These are phyloP conservation scores for Plasmodium inui DNA, from an alignment of 169 alveolate species.

Conservation along the genomic window DNA sequence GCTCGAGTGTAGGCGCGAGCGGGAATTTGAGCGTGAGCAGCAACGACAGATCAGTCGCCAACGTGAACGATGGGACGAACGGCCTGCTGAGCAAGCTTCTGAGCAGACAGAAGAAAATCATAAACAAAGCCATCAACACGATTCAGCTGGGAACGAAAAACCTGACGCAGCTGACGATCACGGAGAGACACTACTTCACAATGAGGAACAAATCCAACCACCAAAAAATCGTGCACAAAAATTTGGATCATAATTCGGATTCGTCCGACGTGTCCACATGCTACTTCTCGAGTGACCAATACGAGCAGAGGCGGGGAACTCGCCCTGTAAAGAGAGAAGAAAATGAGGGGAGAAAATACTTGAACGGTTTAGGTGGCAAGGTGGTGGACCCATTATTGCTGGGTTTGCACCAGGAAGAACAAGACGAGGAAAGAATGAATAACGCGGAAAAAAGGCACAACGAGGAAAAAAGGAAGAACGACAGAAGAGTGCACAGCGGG, in stretches of 20 bases:
- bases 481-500: not conserved
- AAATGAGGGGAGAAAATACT: not conserved
- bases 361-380: not conserved
- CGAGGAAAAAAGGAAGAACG: not conserved
- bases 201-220: conserved; percentile 26
- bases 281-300: conserved; percentile 65
- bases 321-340: not conserved
- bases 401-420: not conserved
- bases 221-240: conserved; percentile 39
- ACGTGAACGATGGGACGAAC: not conserved
- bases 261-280: conserved; percentile 71
- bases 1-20: too few relatives aligned
- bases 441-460: too few relatives aligned
- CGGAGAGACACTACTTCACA: conserved; percentile 74
- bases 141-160: conserved; percentile 63
- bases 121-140: conserved; percentile 69
- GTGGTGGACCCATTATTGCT: not conserved
- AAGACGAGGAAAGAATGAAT: not conserved
- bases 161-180: conserved; percentile 60
- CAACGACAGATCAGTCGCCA: not conserved
- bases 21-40: not conserved
- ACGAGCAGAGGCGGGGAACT: not conserved
- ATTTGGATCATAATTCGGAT: conserved; percentile 40
- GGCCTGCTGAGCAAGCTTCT: conserved; percentile 3
- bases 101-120: conserved; percentile 50